Percentiles rank a stretch among this genome's conserved stretches.
These are phyloP conservation scores for Cylindrotheca fusiformis DNA, from an alignment of 108 stramenopile species.

Conservation along the genomic window DNA sequence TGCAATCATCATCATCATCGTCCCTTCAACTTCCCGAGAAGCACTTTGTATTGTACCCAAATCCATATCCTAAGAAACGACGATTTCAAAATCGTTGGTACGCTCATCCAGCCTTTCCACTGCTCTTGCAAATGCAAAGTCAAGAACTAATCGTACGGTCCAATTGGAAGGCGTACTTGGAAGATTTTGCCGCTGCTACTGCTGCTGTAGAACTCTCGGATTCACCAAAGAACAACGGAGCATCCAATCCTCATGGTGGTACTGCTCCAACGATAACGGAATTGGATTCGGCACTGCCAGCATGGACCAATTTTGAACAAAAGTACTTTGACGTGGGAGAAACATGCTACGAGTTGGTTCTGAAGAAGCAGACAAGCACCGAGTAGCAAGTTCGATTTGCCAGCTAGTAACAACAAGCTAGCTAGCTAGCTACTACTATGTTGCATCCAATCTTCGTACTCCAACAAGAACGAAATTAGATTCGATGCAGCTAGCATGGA, in stretches of 20 bases:
- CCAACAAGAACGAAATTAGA: constrained; percentile 1
- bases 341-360: constrained; percentile 30
- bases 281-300: constrained; percentile 1
- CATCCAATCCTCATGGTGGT: neutral
- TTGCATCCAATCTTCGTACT: neutral
- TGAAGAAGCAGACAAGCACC: no score
- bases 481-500: constrained; percentile 13
- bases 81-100: constrained; percentile 78
- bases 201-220: neutral
- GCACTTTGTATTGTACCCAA: constrained; percentile 89
- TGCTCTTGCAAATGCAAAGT: constrained; percentile 43
- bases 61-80: constrained; percentile 87
- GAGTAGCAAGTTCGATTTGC: no score
- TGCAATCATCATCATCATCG: constrained; percentile 5
- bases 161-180: constrained; percentile 76
- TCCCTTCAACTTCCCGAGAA: neutral
- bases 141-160: constrained; percentile 57
- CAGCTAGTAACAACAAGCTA: no score
- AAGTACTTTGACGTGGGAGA: constrained; percentile 40
- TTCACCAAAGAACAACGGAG: neutral
- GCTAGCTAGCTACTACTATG: no score
- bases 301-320: constrained; percentile 47
- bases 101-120: constrained; percentile 85
- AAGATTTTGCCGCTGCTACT: constrained; percentile 58
- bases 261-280: no score